These are phyloP conservation scores for Adenanthera pavonina DNA, from an alignment of 306 rosid genomes.

Conservation along the genomic window DNA sequence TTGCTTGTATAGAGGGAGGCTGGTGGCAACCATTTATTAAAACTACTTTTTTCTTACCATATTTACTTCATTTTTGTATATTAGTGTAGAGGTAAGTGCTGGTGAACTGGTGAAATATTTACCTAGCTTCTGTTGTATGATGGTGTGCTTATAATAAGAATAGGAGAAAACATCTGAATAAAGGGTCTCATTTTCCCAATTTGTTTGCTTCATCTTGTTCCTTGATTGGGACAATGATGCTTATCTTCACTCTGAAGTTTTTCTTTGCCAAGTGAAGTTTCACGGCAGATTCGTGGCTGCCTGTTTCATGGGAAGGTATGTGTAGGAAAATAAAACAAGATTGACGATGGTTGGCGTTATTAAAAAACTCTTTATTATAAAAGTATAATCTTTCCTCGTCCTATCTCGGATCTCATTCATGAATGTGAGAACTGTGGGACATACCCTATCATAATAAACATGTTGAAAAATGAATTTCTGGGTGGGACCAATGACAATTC, in stretches of 20 bases:
- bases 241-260: not conserved
- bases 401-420: not conserved
- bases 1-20: conserved; percentile 58
- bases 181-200: not conserved
- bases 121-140: conserved; percentile 9
- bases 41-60: not conserved
- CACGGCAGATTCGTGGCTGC: too few species aligned
- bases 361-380: too few species aligned
- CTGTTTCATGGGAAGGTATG: too few species aligned
- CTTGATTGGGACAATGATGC: not conserved
- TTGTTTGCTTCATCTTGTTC: not conserved
- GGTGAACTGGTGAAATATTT: not conserved
- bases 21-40: conserved; percentile 37
- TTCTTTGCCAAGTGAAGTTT: not conserved
- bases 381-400: too few species aligned
- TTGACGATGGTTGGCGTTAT: too few species aligned
- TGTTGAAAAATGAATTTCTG: not conserved
- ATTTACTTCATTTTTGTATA: conserved; percentile 17
- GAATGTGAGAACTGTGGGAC: not conserved
- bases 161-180: conserved; percentile 21
- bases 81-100: conserved; percentile 16
- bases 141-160: conserved; percentile 9
- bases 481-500: not conserved
- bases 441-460: not conserved
- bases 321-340: too few species aligned